Evolutionary conservation across 495 filamentous ascomycete species (phyloP), one percentile per base, ranked within the genome.

Genomic region (Penicillium fimorum): DNA sequence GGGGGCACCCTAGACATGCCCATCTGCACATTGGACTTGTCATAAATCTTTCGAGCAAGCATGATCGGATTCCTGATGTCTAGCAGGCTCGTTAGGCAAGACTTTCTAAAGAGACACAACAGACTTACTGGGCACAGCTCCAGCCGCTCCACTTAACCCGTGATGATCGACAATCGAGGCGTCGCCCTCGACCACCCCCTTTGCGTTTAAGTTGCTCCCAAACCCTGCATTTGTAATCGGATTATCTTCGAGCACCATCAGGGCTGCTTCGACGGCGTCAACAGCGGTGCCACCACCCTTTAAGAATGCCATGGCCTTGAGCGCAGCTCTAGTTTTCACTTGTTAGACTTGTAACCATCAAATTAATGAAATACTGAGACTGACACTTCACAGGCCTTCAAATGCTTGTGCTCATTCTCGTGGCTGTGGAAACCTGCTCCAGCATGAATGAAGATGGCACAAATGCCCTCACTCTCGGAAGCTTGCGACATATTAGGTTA

Each of bases 221-320:
- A 87, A 97, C 15, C 95, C 94, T 15, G 92, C 87, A 70, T 98
- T 98, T 22, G 95, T 97, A 63, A 98, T 96, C 60, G 96, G 90
- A 44, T 86, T 84, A 65, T 98, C 89, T 69, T 98, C 94, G 37
- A 98, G 81, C 17, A 87, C 78, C 63, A 84, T 88, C 56, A 98
- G 82, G 27, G 95, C 92, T 48, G 88, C 84, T 70, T 97, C 94
- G 29, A 96, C 91, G n/a, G 94, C 94, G 57, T 97, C 90, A 22
- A 94, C 75, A 4, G 92, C 90, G 46, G 84, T 82, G 17, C 85
- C 90, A 5, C 94, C 95, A 65, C 81, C 82, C 45, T 78, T 84
- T 40, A 98, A 77, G 55, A 95, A 76, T 42, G 74, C 76, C 86
- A 97, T 97, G 22, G 84, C 92, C 43, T 86, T 76, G 59, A 80